Evolutionary conservation across 176 grass and related monocot species (phyloP), one percentile per base, ranked within the genome.

Genomic region (Phyllostachys edulis): DNA sequence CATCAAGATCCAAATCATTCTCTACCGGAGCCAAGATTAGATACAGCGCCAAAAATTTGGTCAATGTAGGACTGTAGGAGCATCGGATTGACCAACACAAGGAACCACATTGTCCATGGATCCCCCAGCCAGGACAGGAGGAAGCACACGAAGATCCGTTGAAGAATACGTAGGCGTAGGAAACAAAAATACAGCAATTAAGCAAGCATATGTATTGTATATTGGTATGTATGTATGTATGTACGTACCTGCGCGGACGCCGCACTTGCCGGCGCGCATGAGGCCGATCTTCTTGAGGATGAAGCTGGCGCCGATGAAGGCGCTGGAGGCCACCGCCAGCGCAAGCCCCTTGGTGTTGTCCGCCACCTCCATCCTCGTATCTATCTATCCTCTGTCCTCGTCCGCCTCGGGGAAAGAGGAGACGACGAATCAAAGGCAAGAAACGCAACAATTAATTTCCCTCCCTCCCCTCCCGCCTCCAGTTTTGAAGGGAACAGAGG

Each of bases 231-330:
- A 29, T 29, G 29, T 29, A 29, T 29, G 29, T 29, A 29, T 29
- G 29, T 29, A 12, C 8, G 24, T 55, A 98, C 96, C 93, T 87
- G 93, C 93, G 10, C 87, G 54, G 0, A 81, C 44, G 47, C 96
- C 93, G 52, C 73, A 82, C 87, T 95, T 93, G 20, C 85, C 87
- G 32, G 96, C 96, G 78, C 91, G 87, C 41, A 82, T 89, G 80
- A 98, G 96, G 40, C 93, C 93, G 67, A 93, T 99, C 87, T 99
- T 96, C 93, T 98, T 98, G 80, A 98, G 92, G 83, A 98, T 98
- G 87, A 98, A 98, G 77, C 96, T 98, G 73, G 89, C 91, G 17
- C 96, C 96, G 67, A 99, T 94, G 91, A 99, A 99, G 77, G 88
- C 86, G 82, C 96, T 94, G 39, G 96, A 99, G 21, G 87, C 82